Evolutionary conservation across 441 rosid genomes (phyloP).

Genomic region (Gossypium schwendimanii): DNA sequence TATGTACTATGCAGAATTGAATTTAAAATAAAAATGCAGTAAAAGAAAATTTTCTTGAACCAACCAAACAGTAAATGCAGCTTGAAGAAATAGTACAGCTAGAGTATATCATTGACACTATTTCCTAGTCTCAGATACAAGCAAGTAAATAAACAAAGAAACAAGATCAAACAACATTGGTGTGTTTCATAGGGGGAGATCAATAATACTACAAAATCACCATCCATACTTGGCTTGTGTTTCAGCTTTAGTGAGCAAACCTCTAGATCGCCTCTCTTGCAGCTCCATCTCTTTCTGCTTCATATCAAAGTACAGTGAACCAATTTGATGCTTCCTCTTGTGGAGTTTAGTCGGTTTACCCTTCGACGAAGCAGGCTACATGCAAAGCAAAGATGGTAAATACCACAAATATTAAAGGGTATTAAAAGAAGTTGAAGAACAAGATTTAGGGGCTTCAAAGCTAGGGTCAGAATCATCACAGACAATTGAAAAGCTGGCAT

Average conservation of each 20-base stretch:
- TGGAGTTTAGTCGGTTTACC: constrained; percentile 88
- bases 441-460: not conserved
- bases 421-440: not conserved
- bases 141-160: not conserved
- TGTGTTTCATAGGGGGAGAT: not conserved
- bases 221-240: constrained; percentile 91
- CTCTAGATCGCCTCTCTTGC: constrained; percentile 73
- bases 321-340: constrained; percentile 97
- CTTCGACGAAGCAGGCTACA: constrained; percentile 67
- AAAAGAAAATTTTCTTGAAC: not conserved
- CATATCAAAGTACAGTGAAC: constrained; percentile 68
- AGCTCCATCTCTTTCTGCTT: constrained; percentile 80
- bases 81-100: not conserved
- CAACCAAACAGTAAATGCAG: not conserved
- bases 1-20: not conserved
- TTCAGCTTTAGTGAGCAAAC: constrained; percentile 77
- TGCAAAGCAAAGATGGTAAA: not conserved
- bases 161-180: not conserved
- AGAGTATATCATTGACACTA: not conserved
- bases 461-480: not conserved
- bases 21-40: not conserved
- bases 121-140: not conserved
- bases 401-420: not conserved
- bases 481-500: not conserved
- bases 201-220: constrained; percentile 33